Conservation (phyloP, 305 asterid species). For the Fraxinus angustifolia region DNA sequence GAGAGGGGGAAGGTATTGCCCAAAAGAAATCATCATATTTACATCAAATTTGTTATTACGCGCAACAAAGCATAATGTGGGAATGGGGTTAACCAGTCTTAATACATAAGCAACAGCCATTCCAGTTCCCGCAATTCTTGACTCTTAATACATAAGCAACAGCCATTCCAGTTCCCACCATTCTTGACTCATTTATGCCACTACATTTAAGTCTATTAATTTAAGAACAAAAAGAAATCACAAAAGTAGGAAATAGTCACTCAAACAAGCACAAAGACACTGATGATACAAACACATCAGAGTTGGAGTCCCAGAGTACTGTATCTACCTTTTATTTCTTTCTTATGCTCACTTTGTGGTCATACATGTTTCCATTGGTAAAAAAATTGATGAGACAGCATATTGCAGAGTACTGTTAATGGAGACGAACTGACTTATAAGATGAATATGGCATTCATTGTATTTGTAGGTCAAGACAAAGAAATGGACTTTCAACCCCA, state of each 20-base stretch:
- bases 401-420: not conserved
- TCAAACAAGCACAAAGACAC: not conserved
- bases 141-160: not conserved
- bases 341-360: not conserved
- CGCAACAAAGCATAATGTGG: not conserved
- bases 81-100: not conserved
- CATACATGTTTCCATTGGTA: not conserved
- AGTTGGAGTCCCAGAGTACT: not conserved
- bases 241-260: not conserved
- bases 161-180: not conserved
- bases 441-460: not conserved
- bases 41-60: not conserved
- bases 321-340: not conserved
- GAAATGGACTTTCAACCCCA: not conserved
- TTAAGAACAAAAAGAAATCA: not conserved
- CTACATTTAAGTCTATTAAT: not conserved
- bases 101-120: not conserved
- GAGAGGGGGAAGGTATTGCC: not conserved
- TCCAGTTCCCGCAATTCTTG: not conserved
- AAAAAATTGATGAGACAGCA: not conserved
- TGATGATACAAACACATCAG: not conserved
- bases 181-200: not conserved
- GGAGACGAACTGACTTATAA: not conserved
- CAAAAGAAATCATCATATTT: not conserved
- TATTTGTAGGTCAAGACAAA: not conserved